Conservation (phyloP, 768 basidiomycete genomes). For the Leccinum longicurvipes region DNA sequence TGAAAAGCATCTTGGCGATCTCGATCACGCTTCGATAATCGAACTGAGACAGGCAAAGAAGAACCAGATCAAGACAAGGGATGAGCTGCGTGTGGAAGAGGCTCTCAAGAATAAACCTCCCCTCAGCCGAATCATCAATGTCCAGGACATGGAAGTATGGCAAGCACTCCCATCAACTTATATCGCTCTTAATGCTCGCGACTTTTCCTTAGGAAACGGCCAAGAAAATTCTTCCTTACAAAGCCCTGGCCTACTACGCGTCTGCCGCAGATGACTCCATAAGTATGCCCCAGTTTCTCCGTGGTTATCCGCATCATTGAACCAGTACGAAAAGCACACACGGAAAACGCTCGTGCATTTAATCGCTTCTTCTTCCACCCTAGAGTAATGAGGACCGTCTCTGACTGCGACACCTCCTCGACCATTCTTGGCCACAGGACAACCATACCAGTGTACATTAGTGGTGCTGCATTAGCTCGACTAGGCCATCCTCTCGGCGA, state of each 20-base stretch:
- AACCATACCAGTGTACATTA: constrained; percentile 78
- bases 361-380: constrained; percentile 84
- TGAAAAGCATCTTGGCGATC: constrained; percentile 69
- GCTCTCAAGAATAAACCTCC: constrained; percentile 62
- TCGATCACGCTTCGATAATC: constrained; percentile 47
- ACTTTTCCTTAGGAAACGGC: constrained; percentile 58
- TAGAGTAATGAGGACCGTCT: constrained; percentile 70
- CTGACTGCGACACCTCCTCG: constrained; percentile 64
- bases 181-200: not conserved
- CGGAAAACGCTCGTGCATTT: constrained; percentile 79
- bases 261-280: constrained; percentile 86
- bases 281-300: constrained; percentile 43
- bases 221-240: constrained; percentile 64
- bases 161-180: not conserved
- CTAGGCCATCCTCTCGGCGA: constrained; percentile 91
- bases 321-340: constrained; percentile 40
- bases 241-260: constrained; percentile 79
- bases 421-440: constrained; percentile 69
- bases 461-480: constrained; percentile 79
- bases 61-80: constrained; percentile 55
- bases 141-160: constrained; percentile 79
- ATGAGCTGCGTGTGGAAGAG: constrained; percentile 64
- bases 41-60: constrained; percentile 36
- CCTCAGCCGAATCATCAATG: constrained; percentile 63
- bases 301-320: constrained; percentile 16